A percentile compares a stretch with the other conserved stretches of the same genome.
phyloP scores from a whole-genome alignment of 179 eudicot genomes.

The Patellifolia procumbens region DNA sequence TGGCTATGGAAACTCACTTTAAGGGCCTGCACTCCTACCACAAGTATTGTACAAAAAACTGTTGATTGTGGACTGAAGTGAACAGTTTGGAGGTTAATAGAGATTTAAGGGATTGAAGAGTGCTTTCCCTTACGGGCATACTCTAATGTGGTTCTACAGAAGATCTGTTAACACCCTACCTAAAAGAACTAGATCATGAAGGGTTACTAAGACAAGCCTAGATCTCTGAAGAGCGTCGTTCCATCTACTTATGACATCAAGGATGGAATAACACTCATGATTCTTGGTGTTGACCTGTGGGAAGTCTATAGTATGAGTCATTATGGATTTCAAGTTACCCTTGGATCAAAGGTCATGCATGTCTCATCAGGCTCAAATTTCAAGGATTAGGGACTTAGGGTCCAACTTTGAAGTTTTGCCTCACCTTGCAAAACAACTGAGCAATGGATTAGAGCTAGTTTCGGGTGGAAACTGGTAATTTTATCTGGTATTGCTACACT shows the following conservation, averaged over 20 bases:
- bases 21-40: background rate
- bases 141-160: background rate
- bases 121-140: background rate
- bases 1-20: background rate
- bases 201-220: background rate
- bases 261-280: background rate
- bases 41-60: background rate
- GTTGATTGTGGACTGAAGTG: background rate
- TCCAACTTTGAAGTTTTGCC: background rate
- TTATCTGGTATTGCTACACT: background rate
- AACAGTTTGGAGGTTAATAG: background rate
- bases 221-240: background rate
- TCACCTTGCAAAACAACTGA: background rate
- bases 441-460: background rate
- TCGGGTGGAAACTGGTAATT: background rate
- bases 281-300: background rate
- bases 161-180: background rate
- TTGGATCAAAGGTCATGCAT: background rate
- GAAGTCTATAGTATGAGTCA: background rate
- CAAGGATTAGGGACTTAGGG: background rate
- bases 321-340: background rate
- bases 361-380: background rate
- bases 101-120: background rate
- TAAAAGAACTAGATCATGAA: background rate
- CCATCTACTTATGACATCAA: background rate